These are phyloP conservation scores for Cutaneotrichosporon sp. DNA, from an alignment of 1,284 basidiomycete species.

Conservation along the genomic window DNA sequence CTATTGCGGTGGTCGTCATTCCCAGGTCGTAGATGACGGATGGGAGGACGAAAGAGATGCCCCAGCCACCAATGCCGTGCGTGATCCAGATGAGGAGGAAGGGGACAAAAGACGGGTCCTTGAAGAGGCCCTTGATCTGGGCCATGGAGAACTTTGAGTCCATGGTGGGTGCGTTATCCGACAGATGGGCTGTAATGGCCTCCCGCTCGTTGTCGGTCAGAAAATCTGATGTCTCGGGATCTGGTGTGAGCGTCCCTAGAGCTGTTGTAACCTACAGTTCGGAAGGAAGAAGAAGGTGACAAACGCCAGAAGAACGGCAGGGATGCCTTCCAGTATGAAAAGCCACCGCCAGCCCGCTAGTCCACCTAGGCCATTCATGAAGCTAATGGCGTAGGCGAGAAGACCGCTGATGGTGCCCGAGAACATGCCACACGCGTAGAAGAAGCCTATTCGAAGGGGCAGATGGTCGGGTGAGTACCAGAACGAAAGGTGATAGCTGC, in stretches of 20 bases:
- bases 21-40: constrained; percentile 12
- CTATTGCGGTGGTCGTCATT: constrained; percentile 6
- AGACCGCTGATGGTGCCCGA: constrained; percentile 29
- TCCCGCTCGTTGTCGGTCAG: constrained; percentile 1
- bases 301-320: constrained; percentile 34
- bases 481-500: constrained; percentile 27
- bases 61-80: constrained; percentile 15
- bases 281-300: constrained; percentile 50
- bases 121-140: neutral
- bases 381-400: constrained; percentile 31
- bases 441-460: constrained; percentile 14
- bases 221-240: constrained; percentile 6
- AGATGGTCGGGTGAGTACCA: constrained; percentile 29
- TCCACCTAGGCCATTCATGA: constrained; percentile 26
- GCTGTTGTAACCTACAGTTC: constrained; percentile 31
- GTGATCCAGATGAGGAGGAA: constrained; percentile 12
- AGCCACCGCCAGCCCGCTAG: constrained; percentile 37
- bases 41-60: constrained; percentile 13
- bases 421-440: constrained; percentile 23
- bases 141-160: neutral
- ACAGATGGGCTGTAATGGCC: constrained; percentile 2
- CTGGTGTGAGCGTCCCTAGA: neutral
- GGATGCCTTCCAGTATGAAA: constrained; percentile 54
- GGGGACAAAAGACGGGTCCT: constrained; percentile 1
- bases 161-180: constrained; percentile 5